phyloP scores from a whole-genome alignment of 768 basidiomycete genomes.

The Tylopilus sp. region DNA sequence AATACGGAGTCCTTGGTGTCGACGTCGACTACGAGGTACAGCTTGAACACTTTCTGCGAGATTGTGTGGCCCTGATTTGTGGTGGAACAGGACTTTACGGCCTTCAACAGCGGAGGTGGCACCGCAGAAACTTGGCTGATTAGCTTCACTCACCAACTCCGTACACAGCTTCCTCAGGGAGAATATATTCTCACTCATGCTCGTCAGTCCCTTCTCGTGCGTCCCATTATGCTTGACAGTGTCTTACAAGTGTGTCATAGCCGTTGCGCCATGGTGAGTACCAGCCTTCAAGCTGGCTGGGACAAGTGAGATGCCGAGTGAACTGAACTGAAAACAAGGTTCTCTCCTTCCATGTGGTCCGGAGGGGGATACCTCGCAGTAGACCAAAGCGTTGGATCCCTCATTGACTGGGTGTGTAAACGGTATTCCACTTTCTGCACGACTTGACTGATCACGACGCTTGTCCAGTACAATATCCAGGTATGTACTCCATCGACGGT shows the following conservation, averaged over 20 bases:
- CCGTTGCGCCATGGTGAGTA: constrained; percentile 23
- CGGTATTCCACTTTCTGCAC: not conserved
- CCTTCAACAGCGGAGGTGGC: constrained; percentile 35
- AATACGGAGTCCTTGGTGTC: constrained; percentile 46
- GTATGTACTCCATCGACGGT: constrained; percentile 14
- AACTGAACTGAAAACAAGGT: constrained; percentile 10
- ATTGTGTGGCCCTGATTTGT: not conserved
- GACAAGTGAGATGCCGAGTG: not conserved
- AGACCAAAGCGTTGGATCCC: constrained; percentile 34
- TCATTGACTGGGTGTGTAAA: constrained; percentile 43
- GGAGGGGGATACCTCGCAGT: constrained; percentile 40
- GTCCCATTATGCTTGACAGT: not conserved
- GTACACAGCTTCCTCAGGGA: constrained; percentile 30
- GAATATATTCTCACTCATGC: constrained; percentile 35
- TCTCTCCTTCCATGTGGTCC: constrained; percentile 17
- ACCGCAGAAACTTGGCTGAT: constrained; percentile 36
- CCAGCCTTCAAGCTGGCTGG: too few species aligned
- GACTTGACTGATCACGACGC: not conserved
- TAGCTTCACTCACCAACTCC: constrained; percentile 32
- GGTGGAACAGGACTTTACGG: constrained; percentile 30
- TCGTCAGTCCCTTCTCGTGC: constrained; percentile 22
- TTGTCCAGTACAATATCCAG: constrained; percentile 36
- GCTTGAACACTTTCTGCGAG: not conserved
- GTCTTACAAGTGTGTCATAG: constrained; percentile 6
- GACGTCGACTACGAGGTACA: constrained; percentile 52